These are phyloP conservation scores for Ogataea paradorogensis DNA, from an alignment of 805 yeast genomes.

Conservation along the genomic window DNA sequence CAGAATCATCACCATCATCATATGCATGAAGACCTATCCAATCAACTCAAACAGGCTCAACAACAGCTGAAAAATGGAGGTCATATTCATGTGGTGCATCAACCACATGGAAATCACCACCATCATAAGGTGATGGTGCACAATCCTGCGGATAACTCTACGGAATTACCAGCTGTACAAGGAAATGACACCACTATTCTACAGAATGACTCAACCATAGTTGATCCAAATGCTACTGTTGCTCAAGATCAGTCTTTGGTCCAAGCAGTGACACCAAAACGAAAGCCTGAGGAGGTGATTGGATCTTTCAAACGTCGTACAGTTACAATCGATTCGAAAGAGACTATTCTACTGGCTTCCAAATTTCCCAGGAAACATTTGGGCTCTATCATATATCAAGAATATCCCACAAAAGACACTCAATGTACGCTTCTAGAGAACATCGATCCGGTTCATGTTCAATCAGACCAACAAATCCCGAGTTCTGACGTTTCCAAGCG, in stretches of 20 bases:
- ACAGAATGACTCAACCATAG: slow-evolving; percentile 27
- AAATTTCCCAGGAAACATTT: slow-evolving; percentile 45
- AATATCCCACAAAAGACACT: slow-evolving; percentile 49
- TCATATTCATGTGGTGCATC: slow-evolving; percentile 30
- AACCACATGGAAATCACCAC: slow-evolving; percentile 30
- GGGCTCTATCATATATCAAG: slow-evolving; percentile 58
- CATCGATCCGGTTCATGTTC: slow-evolving; percentile 19
- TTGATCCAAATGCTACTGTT: slow-evolving; percentile 25
- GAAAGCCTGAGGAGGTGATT: background rate
- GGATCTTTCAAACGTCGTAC: slow-evolving; percentile 6
- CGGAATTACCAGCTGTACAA: slow-evolving; percentile 5
- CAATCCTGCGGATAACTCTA: slow-evolving; percentile 19
- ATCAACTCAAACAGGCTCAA: slow-evolving; percentile 26
- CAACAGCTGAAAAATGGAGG: slow-evolving; percentile 27
- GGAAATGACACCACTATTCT: slow-evolving; percentile 28
- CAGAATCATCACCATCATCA: slow-evolving; percentile 31
- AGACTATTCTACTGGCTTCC: slow-evolving; percentile 39
- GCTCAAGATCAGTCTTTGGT: slow-evolving; percentile 14
- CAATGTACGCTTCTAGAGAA: slow-evolving; percentile 21
- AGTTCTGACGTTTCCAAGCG: slow-evolving; percentile 28
- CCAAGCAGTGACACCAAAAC: slow-evolving; percentile 8
- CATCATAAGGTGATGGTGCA: slow-evolving; percentile 29
- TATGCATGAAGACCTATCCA: slow-evolving; percentile 26
- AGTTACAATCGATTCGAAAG: slow-evolving; percentile 35
- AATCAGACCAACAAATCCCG: slow-evolving; percentile 19